These are phyloP conservation scores for Thecaphora thlaspeos DNA, from an alignment of 1,284 basidiomycete species.

Conservation along the genomic window DNA sequence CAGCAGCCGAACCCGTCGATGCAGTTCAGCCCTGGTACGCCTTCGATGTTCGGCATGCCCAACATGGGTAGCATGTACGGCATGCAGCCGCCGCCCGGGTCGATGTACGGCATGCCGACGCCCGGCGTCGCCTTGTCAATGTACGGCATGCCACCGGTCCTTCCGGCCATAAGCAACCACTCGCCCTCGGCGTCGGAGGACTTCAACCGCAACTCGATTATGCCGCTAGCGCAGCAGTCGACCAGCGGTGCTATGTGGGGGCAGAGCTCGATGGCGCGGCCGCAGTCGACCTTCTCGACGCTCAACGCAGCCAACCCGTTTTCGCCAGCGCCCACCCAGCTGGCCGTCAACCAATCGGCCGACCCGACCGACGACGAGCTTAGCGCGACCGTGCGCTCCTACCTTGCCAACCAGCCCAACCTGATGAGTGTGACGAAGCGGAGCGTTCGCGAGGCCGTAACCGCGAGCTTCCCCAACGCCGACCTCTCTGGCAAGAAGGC, in stretches of 20 bases:
- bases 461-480: slow-evolving; percentile 53
- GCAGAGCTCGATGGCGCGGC: slow-evolving; percentile 13
- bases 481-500: slow-evolving; percentile 41
- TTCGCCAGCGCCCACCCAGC: slow-evolving; percentile 12
- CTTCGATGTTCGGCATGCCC: slow-evolving; percentile 44
- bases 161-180: neutral
- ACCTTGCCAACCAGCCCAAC: slow-evolving; percentile 52
- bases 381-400: slow-evolving; percentile 38
- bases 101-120: slow-evolving; percentile 45
- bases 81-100: slow-evolving; percentile 17
- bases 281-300: slow-evolving; percentile 24
- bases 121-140: slow-evolving; percentile 21
- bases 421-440: slow-evolving; percentile 56
- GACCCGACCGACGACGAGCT: slow-evolving; percentile 51
- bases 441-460: slow-evolving; percentile 48
- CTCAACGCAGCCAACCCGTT: slow-evolving; percentile 37
- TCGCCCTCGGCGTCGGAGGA: neutral
- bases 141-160: slow-evolving; percentile 31
- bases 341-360: slow-evolving; percentile 28
- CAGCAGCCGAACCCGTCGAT: slow-evolving; percentile 17
- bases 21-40: slow-evolving; percentile 18
- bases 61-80: slow-evolving; percentile 42
- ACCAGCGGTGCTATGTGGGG: slow-evolving; percentile 34
- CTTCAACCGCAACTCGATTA: slow-evolving; percentile 6
- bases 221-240: slow-evolving; percentile 41